Evolutionary conservation across 164 flowering plant species (phyloP).

Genomic region (Paratinospora sagittata): DNA sequence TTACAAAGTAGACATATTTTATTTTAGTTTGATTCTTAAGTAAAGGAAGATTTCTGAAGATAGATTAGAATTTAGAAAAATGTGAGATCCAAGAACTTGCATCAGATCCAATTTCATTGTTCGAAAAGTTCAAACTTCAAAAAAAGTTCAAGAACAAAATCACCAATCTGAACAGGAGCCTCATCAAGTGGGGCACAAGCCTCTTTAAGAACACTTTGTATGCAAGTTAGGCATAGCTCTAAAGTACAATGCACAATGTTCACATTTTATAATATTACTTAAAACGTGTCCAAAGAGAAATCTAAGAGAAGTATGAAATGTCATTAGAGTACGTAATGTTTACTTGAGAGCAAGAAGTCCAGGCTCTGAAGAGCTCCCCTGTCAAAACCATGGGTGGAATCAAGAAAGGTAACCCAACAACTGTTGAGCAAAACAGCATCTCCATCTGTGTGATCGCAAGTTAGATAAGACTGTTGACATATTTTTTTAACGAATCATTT

Average conservation of each 20-base stretch:
- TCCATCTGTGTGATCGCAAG: slow-evolving; percentile 49
- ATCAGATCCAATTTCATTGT: not conserved
- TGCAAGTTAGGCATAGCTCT: not conserved
- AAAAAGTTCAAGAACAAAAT: not conserved
- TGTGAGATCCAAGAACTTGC: not conserved
- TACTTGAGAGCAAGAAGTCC: slow-evolving; percentile 88
- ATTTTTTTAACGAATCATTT: not conserved
- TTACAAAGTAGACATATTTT: not conserved
- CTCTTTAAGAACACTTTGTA: not conserved
- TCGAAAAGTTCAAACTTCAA: not conserved
- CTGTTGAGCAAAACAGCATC: slow-evolving; percentile 95
- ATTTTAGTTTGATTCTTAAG: not conserved
- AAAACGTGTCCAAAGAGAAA: not conserved
- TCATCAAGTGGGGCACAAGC: not conserved
- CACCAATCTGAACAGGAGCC: not conserved
- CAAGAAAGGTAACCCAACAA: slow-evolving; percentile 85
- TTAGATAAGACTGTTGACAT: slow-evolving; percentile 6
- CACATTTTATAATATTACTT: not conserved
- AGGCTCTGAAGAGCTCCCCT: slow-evolving; percentile 78
- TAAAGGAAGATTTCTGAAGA: not conserved
- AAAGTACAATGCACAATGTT: not conserved
- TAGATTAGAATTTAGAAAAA: not conserved
- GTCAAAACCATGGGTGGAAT: slow-evolving; percentile 90
- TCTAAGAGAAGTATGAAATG: not conserved
- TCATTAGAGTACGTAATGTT: not conserved